Conservation (phyloP, 2,329 filamentous ascomycete species). For the Chaetomiaceae sp. region DNA sequence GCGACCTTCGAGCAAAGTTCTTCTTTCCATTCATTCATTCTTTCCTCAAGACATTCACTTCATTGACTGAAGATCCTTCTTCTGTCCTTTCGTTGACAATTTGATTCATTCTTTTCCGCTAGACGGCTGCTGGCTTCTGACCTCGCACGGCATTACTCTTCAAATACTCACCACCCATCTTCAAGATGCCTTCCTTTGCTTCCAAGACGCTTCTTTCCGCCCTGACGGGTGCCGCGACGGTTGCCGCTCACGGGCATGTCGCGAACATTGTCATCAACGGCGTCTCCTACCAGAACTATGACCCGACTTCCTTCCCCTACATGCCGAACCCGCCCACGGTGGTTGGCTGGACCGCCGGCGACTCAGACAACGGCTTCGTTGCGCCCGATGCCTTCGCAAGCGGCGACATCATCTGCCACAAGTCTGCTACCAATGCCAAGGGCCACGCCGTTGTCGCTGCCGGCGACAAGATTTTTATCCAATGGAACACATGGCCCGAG, state of each 20-base stretch:
- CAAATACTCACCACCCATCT: background rate
- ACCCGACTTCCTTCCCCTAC: conserved; percentile 34
- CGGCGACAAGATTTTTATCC: conserved; percentile 35
- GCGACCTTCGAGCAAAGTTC: conserved; percentile 17
- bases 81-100: conserved; percentile 11
- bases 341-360: conserved; percentile 37
- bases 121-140: conserved; percentile 17
- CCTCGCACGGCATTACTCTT: conserved; percentile 4
- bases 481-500: conserved; percentile 40
- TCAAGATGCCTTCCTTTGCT: conserved; percentile 21
- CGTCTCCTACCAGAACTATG: conserved; percentile 36
- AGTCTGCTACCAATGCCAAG: conserved; percentile 33
- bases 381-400: conserved; percentile 34
- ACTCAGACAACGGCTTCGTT: conserved; percentile 47
- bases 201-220: conserved; percentile 20
- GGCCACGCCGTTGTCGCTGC: conserved; percentile 35
- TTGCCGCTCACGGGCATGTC: conserved; percentile 37
- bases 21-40: conserved; percentile 16
- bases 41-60: conserved; percentile 19
- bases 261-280: conserved; percentile 39
- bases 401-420: conserved; percentile 43
- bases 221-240: conserved; percentile 18
- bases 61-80: conserved; percentile 24
- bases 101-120: conserved; percentile 19
- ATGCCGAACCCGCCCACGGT: conserved; percentile 33